Evolutionary conservation across 805 yeast genomes (phyloP).

Genomic region (Candida ortonii): DNA sequence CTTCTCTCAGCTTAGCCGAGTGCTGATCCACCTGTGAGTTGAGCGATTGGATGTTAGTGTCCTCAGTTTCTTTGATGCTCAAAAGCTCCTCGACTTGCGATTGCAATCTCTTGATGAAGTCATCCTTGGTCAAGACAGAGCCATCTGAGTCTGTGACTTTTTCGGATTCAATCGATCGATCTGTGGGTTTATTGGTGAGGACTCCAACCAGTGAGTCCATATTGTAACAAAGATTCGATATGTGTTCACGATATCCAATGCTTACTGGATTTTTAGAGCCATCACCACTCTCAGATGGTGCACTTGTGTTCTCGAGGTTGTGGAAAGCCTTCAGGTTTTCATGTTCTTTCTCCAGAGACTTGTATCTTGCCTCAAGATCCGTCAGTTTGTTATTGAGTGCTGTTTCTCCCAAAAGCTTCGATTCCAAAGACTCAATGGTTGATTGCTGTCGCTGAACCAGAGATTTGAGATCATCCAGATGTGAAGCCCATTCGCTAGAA

Average conservation of each 20-base stretch:
- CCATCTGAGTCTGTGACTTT: background rate
- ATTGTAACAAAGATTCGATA: conserved; percentile 12
- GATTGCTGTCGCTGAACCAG: conserved; percentile 53
- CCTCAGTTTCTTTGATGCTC: conserved; percentile 39
- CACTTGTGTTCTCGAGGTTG: conserved; percentile 34
- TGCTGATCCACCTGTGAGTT: conserved; percentile 29
- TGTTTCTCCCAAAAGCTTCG: conserved; percentile 43
- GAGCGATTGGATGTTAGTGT: conserved; percentile 32
- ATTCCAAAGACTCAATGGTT: conserved; percentile 40
- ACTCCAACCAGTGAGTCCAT: conserved; percentile 18
- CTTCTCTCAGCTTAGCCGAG: conserved; percentile 24
- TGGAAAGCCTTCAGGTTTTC: conserved; percentile 33
- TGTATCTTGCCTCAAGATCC: conserved; percentile 46
- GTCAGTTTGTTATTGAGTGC: conserved; percentile 43
- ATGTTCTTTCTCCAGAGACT: conserved; percentile 43
- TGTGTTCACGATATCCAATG: conserved; percentile 1
- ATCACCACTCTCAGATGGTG: conserved; percentile 29
- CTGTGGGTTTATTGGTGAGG: conserved; percentile 9
- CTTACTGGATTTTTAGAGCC: background rate
- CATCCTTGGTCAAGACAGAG: conserved; percentile 8
- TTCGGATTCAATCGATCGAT: conserved; percentile 5
- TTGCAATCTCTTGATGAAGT: conserved; percentile 39
- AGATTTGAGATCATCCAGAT: conserved; percentile 50
- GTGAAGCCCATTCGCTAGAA: conserved; percentile 50
- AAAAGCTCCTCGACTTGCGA: conserved; percentile 56